Conservation (phyloP, 2,329 filamentous ascomycete genomes). For the Coniochaeta sp. region DNA sequence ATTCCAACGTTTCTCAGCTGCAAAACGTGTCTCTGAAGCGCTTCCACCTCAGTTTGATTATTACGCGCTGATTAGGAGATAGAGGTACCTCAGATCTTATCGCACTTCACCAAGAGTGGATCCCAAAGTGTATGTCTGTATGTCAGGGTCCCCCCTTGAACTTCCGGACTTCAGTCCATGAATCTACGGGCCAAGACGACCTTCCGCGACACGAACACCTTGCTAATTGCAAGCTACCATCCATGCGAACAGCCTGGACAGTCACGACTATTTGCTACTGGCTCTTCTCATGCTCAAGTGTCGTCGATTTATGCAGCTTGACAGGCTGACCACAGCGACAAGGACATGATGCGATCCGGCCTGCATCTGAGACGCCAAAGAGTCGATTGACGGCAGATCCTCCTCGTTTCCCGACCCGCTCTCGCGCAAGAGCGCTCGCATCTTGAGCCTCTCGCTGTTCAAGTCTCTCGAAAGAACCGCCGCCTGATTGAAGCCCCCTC, state of each 20-base stretch:
- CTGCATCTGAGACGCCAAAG: slow-evolving; percentile 27
- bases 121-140: background rate
- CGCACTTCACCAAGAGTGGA: background rate
- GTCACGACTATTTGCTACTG: background rate
- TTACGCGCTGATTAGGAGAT: background rate
- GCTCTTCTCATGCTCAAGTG: background rate
- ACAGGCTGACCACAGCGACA: slow-evolving; percentile 7
- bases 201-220: background rate
- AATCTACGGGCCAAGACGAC: background rate
- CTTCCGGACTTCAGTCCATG: background rate
- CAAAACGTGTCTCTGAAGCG: background rate
- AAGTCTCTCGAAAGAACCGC: slow-evolving; percentile 3
- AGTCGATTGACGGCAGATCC: slow-evolving; percentile 28
- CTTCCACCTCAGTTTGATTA: background rate
- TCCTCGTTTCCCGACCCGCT: slow-evolving; percentile 3
- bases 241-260: background rate
- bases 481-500: background rate
- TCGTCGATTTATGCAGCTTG: slow-evolving; percentile 19
- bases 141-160: slow-evolving; percentile 1
- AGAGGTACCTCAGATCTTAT: background rate
- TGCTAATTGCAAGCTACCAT: background rate
- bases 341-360: slow-evolving; percentile 33
- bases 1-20: background rate
- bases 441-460: background rate
- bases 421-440: background rate